Base-by-base conservation (phyloP, 352 stramenopile species). In the Phytophthora sp. region DNA sequence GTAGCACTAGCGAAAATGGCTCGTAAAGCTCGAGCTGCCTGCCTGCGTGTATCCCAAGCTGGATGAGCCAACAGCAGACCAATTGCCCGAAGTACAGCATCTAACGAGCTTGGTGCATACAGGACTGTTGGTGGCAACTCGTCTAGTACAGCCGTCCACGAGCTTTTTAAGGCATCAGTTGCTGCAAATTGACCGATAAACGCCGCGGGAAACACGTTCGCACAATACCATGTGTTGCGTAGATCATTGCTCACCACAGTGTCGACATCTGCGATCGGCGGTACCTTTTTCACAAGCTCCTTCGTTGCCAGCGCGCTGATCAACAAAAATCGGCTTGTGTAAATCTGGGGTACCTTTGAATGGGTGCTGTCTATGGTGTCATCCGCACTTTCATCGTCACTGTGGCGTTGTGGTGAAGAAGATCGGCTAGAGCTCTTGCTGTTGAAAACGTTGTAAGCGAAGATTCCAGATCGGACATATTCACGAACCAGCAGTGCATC, bases 381-480 rank as follows among this genome's bases (percentile, higher is more conserved):
- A 17, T 3, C 31, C 30, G 17, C 35, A 26, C 39, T 26, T n/a
- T 63, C 45, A 45, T 54, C 48, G 35, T 74, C 61, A 8, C 13
- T 61, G n/a, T 46, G 51, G 43, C 20, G 64, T 12, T 54, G 52
- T 4, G 53, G 35, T 46, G 50, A 62, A 28, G 38, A 58, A 45
- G 28, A 62, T 38, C 23, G 27, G 7, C 45, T 59, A n/a, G 45
- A 11, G 35, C 7, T 46, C 39, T 57, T 60, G 30, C 18, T 58
- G 6, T 9, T 55, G 3, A 34, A 59, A 30, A 37, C 21, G 31
- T 77, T 81, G 20, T 71, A 81, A 17, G 76, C 84, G 58, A 92
- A 92, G n/a, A 94, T 77, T 3, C 82, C 82, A n/a, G 65, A 60
- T 15, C 72, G 74, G n/a, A 92, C 84, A 45, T 91, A 94, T 9